phyloP scores from a whole-genome alignment of 306 rosid species.

The Dryas drummondii region DNA sequence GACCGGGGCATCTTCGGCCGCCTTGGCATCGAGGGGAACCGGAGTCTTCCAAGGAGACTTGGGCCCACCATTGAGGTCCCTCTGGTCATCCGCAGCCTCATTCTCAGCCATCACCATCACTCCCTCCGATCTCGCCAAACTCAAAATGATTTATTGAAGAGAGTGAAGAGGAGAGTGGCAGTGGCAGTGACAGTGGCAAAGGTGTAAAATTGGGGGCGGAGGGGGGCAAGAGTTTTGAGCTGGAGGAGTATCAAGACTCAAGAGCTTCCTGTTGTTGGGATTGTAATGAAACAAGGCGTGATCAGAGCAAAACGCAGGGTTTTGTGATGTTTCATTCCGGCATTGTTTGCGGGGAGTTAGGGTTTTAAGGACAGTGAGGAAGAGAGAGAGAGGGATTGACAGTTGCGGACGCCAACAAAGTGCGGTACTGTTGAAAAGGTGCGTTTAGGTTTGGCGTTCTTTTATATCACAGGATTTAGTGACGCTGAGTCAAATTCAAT shows the following conservation, averaged over 20 bases:
- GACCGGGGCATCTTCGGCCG: conserved; percentile 49
- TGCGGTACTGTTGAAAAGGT: conserved; percentile 8
- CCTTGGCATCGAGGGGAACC: conserved; percentile 34
- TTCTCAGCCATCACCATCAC: conserved; percentile 77
- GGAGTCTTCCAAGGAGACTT: conserved; percentile 91
- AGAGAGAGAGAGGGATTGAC: conserved; percentile 17
- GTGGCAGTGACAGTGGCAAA: neutral
- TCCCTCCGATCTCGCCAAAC: conserved; percentile 32
- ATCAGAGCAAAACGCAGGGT: neutral
- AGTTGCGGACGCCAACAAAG: conserved; percentile 40
- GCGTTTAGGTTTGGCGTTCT: neutral
- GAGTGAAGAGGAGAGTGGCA: neutral
- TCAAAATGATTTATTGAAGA: neutral
- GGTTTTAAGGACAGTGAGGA: conserved; percentile 43
- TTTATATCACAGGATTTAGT: neutral
- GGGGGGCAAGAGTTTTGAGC: neutral
- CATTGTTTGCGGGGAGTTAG: conserved; percentile 25
- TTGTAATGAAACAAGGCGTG: neutral
- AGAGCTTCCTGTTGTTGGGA: conserved; percentile 2
- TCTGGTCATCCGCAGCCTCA: conserved; percentile 52
- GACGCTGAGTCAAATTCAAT: neutral
- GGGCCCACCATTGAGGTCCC: conserved; percentile 52
- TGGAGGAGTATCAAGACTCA: neutral
- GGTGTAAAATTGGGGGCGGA: neutral
- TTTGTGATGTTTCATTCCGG: neutral